A percentile compares a stretch with the other conserved stretches of the same genome.
Conservation (phyloP, 2,329 filamentous ascomycete genomes). For the Cladosporium sphaerospermum region DNA sequence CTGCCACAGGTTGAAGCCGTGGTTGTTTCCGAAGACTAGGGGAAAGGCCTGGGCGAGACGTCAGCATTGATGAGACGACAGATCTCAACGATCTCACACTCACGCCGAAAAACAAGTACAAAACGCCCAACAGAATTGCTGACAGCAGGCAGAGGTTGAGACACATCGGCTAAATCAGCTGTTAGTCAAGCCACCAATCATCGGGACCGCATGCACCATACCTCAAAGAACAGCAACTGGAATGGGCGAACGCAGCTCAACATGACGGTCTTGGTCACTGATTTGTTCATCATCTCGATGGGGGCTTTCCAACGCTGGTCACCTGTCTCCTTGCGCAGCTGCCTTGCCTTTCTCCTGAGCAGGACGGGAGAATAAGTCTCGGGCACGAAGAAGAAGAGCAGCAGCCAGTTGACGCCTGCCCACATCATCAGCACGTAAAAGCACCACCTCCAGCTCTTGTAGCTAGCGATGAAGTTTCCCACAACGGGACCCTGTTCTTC, state of each 20-base stretch:
- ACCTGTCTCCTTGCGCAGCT: conserved; percentile 67
- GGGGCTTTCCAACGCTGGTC: conserved; percentile 70
- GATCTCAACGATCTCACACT: background rate
- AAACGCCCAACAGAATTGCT: conserved; percentile 75
- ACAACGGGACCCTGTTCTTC: conserved; percentile 44
- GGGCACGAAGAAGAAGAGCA: conserved; percentile 68
- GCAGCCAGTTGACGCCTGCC: conserved; percentile 57
- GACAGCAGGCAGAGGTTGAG: conserved; percentile 75
- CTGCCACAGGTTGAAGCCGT: conserved; percentile 74
- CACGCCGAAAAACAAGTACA: conserved; percentile 81
- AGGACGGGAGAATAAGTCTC: conserved; percentile 77
- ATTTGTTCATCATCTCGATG: conserved; percentile 65
- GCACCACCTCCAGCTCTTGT: conserved; percentile 69
- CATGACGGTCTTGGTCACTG: conserved; percentile 50
- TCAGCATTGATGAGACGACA: background rate
- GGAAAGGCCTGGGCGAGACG: conserved; percentile 57
- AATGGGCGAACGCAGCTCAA: conserved; percentile 60
- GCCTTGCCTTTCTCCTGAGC: conserved; percentile 64
- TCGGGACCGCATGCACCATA: background rate
- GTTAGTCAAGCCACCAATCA: conserved; percentile 39
- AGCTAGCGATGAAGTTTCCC: conserved; percentile 78
- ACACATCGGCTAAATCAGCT: conserved; percentile 60
- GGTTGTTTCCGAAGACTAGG: conserved; percentile 66
- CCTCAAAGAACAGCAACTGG: conserved; percentile 61
- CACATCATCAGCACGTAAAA: conserved; percentile 83